A percentile compares a stretch with the other conserved stretches of the same genome.
Conservation (phyloP, 148 eudicot species). For the Diospyros lotus region DNA sequence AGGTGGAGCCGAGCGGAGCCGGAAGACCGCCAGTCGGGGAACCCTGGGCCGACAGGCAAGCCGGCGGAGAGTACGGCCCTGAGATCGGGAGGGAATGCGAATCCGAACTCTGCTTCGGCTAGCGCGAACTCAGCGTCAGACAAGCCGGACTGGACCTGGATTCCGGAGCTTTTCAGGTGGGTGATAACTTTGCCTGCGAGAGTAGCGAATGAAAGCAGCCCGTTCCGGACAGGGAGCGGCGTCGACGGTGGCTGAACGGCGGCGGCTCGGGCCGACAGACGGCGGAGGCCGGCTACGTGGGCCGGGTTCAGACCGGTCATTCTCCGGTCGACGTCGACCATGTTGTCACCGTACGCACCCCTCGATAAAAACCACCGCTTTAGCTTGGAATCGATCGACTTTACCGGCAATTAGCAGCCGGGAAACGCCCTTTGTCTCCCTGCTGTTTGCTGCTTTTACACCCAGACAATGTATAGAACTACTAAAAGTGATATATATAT, state of each 20-base stretch:
- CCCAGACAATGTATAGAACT: background rate
- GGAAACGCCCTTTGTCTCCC: background rate
- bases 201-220: slow-evolving; percentile 54
- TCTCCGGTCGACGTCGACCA: slow-evolving; percentile 89
- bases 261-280: slow-evolving; percentile 87
- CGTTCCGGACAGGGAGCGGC: slow-evolving; percentile 46
- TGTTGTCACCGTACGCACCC: slow-evolving; percentile 9
- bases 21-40: slow-evolving; percentile 80
- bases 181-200: slow-evolving; percentile 56
- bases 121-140: slow-evolving; percentile 66
- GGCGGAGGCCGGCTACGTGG: slow-evolving; percentile 85
- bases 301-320: slow-evolving; percentile 75
- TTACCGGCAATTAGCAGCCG: background rate
- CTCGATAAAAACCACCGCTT: background rate
- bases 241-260: slow-evolving; percentile 37
- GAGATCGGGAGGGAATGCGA: slow-evolving; percentile 77
- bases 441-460: background rate
- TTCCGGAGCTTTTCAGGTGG: slow-evolving; percentile 44
- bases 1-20: slow-evolving; percentile 55
- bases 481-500: background rate
- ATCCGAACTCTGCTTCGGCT: slow-evolving; percentile 86
- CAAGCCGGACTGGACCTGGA: slow-evolving; percentile 60
- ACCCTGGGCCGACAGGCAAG: slow-evolving; percentile 73
- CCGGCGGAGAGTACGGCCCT: slow-evolving; percentile 66
- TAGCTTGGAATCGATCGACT: background rate